Base-by-base conservation (phyloP, 2,329 filamentous ascomycete species). In the Colletotrichum chlorophyti region DNA sequence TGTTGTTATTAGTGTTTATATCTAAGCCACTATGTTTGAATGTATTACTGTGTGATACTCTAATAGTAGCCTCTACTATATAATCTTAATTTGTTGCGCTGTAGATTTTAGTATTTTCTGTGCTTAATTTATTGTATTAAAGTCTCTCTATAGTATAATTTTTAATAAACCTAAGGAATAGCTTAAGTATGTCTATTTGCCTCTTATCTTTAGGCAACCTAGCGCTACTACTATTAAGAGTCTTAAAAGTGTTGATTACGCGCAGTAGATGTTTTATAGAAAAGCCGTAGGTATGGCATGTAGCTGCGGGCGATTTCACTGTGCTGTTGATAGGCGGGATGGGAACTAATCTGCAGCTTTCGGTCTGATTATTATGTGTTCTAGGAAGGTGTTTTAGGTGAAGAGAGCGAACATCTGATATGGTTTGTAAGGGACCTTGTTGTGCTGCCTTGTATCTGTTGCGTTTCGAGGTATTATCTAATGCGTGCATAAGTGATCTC, bases 141-240 rank as follows among this genome's bases (percentile, higher is more conserved):
- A 50, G 47, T 26, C 42, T 45, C 42, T 40, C 35, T 5, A 9
- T 50, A 15, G 47, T 15, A 41, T 50, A 50, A 27, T 50, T 29
- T 10, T 26, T 50, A 9, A 41, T 50, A 11, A 40, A 50, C 15
- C 47, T 12, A 45, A 45, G 27, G 27, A 45, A 32, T 12, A 50
- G 24, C 10, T 50, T 2, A 50, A 50, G 47, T 6, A 50, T 40
- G 24, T 50, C 35, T 14, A 50, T 29, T 24, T 15, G n/a, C 4
- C 26, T 32, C 32, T 32, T 11, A 23, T 8, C 6, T 14, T 26
- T 11, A 41, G 47, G 12, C 17, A 23, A 6, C 34, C 12, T 15
- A 50, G 34, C 12, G 34, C 5, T 21, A 23, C 47, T 17, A 6
- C 24, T 11, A 31, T 10, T 24, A 11, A 50, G 47, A 32, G 47